These are phyloP conservation scores for Globisporangium radiosum DNA, from an alignment of 352 stramenopile genomes.

Conservation along the genomic window DNA sequence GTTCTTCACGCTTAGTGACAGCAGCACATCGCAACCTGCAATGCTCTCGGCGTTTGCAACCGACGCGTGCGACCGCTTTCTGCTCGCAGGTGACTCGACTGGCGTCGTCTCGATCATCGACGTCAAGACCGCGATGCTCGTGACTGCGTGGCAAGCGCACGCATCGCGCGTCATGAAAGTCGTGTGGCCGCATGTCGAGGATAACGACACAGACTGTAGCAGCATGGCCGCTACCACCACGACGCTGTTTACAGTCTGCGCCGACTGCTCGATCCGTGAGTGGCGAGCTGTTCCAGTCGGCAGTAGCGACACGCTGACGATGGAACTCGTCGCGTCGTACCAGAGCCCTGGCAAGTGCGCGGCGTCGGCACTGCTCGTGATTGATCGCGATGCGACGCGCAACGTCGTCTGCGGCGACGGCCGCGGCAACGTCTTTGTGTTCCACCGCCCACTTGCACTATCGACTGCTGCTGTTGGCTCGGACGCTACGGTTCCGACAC, in stretches of 20 bases:
- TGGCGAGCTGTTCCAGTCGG: conserved; percentile 29
- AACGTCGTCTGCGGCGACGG: conserved; percentile 71
- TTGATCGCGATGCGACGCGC: conserved; percentile 32
- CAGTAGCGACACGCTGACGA: conserved; percentile 2
- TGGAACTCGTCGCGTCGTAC: conserved; percentile 40
- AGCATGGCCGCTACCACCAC: conserved; percentile 8
- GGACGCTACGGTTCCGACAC: background rate
- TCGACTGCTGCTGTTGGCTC: background rate
- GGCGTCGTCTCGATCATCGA: conserved; percentile 51
- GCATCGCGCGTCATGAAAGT: conserved; percentile 63
- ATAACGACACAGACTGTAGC: no score
- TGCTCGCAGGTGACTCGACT: conserved; percentile 50
- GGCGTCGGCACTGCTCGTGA: conserved; percentile 35
- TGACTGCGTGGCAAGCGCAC: conserved; percentile 44
- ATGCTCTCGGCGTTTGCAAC: conserved; percentile 40
- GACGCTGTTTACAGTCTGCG: conserved; percentile 53
- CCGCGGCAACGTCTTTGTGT: conserved; percentile 63
- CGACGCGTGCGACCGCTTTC: conserved; percentile 21
- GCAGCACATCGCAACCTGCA: background rate
- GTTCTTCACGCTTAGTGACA: conserved; percentile 21
- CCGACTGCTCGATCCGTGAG: conserved; percentile 53
- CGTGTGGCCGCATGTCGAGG: conserved; percentile 28
- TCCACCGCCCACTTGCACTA: conserved; percentile 24
- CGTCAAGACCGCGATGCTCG: conserved; percentile 21
- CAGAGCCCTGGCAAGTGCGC: conserved; percentile 56